phyloP scores from a whole-genome alignment of 768 basidiomycete genomes.

The Suillus weaverae region DNA sequence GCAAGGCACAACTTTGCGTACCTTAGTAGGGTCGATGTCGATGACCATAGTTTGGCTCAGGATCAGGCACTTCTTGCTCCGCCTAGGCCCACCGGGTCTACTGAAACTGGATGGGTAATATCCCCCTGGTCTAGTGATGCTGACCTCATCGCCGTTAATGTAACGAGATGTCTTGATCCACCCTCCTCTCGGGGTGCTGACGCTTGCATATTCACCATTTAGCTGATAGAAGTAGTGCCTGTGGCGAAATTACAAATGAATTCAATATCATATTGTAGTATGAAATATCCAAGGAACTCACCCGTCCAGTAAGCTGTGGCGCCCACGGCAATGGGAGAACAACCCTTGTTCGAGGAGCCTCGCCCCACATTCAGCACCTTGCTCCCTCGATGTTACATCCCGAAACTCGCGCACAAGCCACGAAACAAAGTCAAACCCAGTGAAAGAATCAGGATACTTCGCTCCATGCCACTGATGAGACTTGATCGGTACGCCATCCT shows the following conservation, averaged over 20 bases:
- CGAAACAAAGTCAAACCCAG: slow-evolving; percentile 84
- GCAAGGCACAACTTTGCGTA: slow-evolving; percentile 23
- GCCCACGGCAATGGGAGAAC: slow-evolving; percentile 78
- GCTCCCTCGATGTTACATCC: slow-evolving; percentile 80
- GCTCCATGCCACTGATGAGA: slow-evolving; percentile 80
- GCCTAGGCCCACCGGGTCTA: slow-evolving; percentile 41
- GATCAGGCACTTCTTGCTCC: slow-evolving; percentile 59
- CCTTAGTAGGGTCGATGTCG: slow-evolving; percentile 80
- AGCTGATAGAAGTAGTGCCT: slow-evolving; percentile 91
- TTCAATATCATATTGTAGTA: not conserved
- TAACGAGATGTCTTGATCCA: slow-evolving; percentile 66
- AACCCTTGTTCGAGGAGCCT: slow-evolving; percentile 79
- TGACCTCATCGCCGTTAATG: slow-evolving; percentile 40
- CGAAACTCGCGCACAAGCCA: slow-evolving; percentile 93
- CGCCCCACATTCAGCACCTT: slow-evolving; percentile 77
- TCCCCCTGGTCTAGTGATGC: slow-evolving; percentile 19
- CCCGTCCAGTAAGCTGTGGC: slow-evolving; percentile 89
- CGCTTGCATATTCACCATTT: slow-evolving; percentile 71
- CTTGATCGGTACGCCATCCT: slow-evolving; percentile 81
- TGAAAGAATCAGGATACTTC: slow-evolving; percentile 80
- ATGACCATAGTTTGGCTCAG: slow-evolving; percentile 91
- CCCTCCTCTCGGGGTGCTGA: slow-evolving; percentile 60
- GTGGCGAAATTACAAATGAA: slow-evolving; percentile 3
- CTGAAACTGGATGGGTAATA: slow-evolving; percentile 39
- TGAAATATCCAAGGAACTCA: slow-evolving; percentile 34